Base-by-base conservation (phyloP, 805 yeast species). In the Myxozyma udenii region DNA sequence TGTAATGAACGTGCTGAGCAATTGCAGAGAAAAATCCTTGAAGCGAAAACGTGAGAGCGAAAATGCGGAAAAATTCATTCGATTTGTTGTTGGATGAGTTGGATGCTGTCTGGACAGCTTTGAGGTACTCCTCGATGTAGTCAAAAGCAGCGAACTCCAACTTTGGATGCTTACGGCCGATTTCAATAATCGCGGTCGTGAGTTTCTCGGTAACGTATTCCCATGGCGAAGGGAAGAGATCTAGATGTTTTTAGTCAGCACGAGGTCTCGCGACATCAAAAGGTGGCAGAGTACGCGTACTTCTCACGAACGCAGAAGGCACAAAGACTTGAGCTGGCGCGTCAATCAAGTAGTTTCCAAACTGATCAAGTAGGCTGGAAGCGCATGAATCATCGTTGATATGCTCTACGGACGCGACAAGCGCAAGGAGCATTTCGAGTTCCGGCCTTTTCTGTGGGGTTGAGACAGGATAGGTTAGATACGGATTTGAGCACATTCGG, bases 341-440 rank as follows among this genome's bases (percentile, higher is more conserved):
- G 42, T 76, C 79, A 35, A 71, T 55, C 30, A 83, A 67, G 58
- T 80, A 80, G 14, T 64, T 55, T 4, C 72, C 65, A 44, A 83
- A 70, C 51, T 78, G 75, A 4, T 68, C 66, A n/a, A 77, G 61
- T 30, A 81, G 63, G 7, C 67, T 51, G 12, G 67, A 62, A 3
- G 78, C 83, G 39, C 77, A 78, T 4, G 57, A 61, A 22, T 64
- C 63, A 48, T 68, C 71, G 50, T 64, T 63, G 48, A 74, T 61
- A 30, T 58, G 57, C 2, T 62, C 55, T 4, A 79, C 71, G 12
- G 79, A 68, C 24, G 71, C 70, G 53, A 84, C 78, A 24, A 84
- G 66, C 0, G 87, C 85, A 41, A 77, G 58, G 52, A 83, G 68
- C 3, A 77, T 74, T 56, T 83, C 85, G 51, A 73, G 72, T 62